A percentile compares a stretch with the other conserved stretches of the same genome.
phyloP scores from a whole-genome alignment of 179 eudicot species.

The Spinacia oleracea region DNA sequence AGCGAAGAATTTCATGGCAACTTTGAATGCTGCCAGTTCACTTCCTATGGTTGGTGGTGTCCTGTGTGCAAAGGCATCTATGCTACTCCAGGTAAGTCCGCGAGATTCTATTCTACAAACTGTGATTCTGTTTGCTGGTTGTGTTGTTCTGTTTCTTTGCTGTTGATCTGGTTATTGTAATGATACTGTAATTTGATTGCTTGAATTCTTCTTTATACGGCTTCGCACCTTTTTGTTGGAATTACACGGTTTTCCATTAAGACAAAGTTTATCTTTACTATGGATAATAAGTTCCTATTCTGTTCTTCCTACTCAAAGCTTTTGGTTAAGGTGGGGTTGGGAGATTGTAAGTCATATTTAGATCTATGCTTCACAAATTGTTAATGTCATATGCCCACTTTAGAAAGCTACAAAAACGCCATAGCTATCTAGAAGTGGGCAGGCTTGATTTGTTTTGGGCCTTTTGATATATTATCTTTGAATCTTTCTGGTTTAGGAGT shows the following conservation, averaged over 20 bases:
- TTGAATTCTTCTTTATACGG: neutral
- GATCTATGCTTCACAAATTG: neutral
- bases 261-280: neutral
- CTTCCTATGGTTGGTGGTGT: conserved; percentile 66
- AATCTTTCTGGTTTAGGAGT: neutral
- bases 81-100: conserved; percentile 80
- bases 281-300: neutral
- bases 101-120: neutral
- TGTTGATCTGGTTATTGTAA: neutral
- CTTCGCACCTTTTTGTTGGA: neutral
- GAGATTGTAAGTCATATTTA: neutral
- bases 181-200: neutral
- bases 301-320: neutral
- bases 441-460: neutral
- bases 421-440: neutral
- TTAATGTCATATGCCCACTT: neutral
- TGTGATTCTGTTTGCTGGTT: neutral
- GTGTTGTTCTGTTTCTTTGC: neutral
- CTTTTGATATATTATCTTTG: neutral
- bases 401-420: neutral
- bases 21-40: conserved; percentile 45
- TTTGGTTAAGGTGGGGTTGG: neutral
- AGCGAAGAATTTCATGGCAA: conserved; percentile 47
- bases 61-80: conserved; percentile 95
- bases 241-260: neutral